Evolutionary conservation across 225 moss, liverwort and hornwort genomes (phyloP).

Genomic region (Bryum argenteum): DNA sequence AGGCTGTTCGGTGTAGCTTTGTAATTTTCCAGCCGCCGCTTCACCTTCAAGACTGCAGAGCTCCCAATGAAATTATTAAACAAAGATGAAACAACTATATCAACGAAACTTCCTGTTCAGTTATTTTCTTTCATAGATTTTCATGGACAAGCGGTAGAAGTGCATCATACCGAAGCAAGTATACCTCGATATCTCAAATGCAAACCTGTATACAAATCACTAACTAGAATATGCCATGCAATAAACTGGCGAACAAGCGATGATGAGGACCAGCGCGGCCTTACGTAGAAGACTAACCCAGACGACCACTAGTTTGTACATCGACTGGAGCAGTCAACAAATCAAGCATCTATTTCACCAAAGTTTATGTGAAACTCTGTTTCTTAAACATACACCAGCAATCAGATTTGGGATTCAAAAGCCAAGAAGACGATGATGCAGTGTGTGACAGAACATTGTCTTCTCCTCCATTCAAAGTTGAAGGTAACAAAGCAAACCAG

Average conservation of each 20-base stretch:
- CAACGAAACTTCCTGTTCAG: slow-evolving; percentile 17
- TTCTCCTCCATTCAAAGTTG: slow-evolving; percentile 61
- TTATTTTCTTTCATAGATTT: slow-evolving; percentile 12
- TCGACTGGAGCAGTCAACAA: slow-evolving; percentile 15
- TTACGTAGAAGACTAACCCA: slow-evolving; percentile 30
- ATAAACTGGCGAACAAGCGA: slow-evolving; percentile 27
- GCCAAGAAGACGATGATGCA: slow-evolving; percentile 38
- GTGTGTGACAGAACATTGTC: slow-evolving; percentile 47
- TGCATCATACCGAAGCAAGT: slow-evolving; percentile 8
- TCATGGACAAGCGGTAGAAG: slow-evolving; percentile 24
- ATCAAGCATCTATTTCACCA: slow-evolving; percentile 26
- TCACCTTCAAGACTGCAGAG: slow-evolving; percentile 94
- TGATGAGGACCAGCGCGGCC: slow-evolving; percentile 29
- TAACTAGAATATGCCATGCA: slow-evolving; percentile 23
- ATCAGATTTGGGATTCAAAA: slow-evolving; percentile 36
- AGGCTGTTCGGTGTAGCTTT: slow-evolving; percentile 46
- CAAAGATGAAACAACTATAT: slow-evolving; percentile 33
- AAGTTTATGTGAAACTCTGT: slow-evolving; percentile 21
- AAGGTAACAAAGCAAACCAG: slow-evolving; percentile 58
- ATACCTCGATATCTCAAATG: slow-evolving; percentile 13
- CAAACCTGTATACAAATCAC: slow-evolving; percentile 27
- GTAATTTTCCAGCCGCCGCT: slow-evolving; percentile 72
- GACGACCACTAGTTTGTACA: slow-evolving; percentile 27
- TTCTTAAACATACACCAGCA: slow-evolving; percentile 48
- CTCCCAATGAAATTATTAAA: slow-evolving; percentile 61